Evolutionary conservation across 2,329 filamentous ascomycete genomes (phyloP), one percentile per base, ranked within the genome.

Genomic region (Shiraia bambusicola): DNA sequence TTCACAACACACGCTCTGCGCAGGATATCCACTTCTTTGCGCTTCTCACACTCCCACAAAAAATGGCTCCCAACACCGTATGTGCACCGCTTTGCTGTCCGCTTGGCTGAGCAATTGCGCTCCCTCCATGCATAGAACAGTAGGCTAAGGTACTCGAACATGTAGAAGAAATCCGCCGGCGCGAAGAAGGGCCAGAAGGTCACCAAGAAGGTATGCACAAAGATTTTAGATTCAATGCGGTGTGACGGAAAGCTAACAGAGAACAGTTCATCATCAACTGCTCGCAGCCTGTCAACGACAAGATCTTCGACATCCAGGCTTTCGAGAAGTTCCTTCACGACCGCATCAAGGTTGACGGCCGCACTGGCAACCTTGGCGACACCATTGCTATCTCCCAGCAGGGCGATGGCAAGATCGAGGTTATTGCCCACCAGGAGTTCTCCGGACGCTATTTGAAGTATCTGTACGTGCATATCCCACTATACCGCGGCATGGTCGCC

Each of bases 321-420:
- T 98, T 98, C 76, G 91, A 96, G 81, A 97, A 97, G 85, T 98
- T 98, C 87, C 88, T 98, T 56, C 91, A 96, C 83, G 93, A 97
- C 78, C 90, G 88, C 79, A 95, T 98, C 86, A 98, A 98, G 88
- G 90, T 98, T 66, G 93, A 96, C 65, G 92, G 92, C 79, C 92
- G 90, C 72, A 91, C 92, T 71, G 91, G 91, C 67, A 97, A 98
- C 86, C 87, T 98, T 65, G 93, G 93, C 72, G 93, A 97, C 71
- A 83, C 80, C 72, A 84, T 98, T 71, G 79, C 83, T 72, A 93
- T 98, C 81, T 84, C 83, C 70, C 88, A 95, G 82, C 77, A 84
- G 69, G 90, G 88, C 62, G 93, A 96, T 69, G 93, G 92, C 77
- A 96, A 96, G 86, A 87, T 98, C 72, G 91, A 97, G 84, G 85